These are phyloP conservation scores for Aspergillus sp. DNA, from an alignment of 2,329 filamentous ascomycete genomes.

Conservation along the genomic window DNA sequence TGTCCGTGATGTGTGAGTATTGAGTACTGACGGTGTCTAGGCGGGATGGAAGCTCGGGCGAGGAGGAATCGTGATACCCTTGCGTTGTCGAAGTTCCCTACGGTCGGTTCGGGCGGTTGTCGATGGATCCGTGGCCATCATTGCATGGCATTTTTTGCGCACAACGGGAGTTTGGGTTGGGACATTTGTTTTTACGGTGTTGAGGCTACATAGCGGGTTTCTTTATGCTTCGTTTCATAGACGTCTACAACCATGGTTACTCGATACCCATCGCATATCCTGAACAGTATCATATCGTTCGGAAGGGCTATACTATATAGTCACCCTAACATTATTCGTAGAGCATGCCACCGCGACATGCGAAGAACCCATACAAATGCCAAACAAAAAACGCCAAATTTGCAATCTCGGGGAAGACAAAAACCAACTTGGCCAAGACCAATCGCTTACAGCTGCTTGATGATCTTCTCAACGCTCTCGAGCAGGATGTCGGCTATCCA, in stretches of 20 bases:
- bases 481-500: slow-evolving; percentile 68
- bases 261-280: slow-evolving; percentile 7
- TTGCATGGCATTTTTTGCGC: background rate
- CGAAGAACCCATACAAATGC: slow-evolving; percentile 10
- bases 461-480: slow-evolving; percentile 73
- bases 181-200: background rate
- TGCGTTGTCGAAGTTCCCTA: no score
- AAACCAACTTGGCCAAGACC: slow-evolving; percentile 2
- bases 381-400: slow-evolving; percentile 14
- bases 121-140: background rate
- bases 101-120: no score
- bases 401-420: slow-evolving; percentile 7
- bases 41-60: slow-evolving; percentile 46
- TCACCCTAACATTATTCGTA: slow-evolving; percentile 6
- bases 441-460: slow-evolving; percentile 43
- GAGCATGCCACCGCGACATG: slow-evolving; percentile 17
- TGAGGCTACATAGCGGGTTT: slow-evolving; percentile 2
- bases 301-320: background rate
- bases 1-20: background rate
- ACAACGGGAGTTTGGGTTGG: slow-evolving; percentile 3
- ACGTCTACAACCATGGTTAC: background rate
- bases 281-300: slow-evolving; percentile 3
- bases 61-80: slow-evolving; percentile 38
- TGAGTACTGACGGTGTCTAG: slow-evolving; percentile 21
- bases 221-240: background rate